phyloP scores from a whole-genome alignment of 2,329 filamentous ascomycete genomes.

The Chaetomiaceae sp. region DNA sequence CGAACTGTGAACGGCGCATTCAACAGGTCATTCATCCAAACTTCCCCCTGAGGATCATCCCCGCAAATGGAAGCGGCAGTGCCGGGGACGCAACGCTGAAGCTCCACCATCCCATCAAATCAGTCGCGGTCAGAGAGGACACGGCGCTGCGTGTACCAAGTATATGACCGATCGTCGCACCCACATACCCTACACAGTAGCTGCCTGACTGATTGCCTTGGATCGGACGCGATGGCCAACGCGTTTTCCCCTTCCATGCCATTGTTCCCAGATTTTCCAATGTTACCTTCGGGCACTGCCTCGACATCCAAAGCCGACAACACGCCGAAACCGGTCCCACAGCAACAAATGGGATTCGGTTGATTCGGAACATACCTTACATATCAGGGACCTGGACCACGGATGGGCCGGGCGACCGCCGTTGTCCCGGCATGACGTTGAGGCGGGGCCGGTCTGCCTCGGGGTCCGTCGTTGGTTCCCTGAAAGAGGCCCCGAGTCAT shows the following conservation, averaged over 20 bases:
- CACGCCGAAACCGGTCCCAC: too few relatives aligned
- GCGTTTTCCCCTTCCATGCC: background rate
- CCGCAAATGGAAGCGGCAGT: slow-evolving; percentile 2
- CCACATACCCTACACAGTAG: background rate
- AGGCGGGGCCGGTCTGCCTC: background rate
- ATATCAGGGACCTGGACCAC: too few relatives aligned
- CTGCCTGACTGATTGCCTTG: background rate
- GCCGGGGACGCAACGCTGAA: background rate
- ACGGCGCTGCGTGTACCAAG: background rate
- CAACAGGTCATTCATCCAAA: background rate
- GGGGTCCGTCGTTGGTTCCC: background rate
- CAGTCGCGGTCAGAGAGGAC: background rate
- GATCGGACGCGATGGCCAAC: background rate
- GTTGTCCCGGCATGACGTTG: background rate
- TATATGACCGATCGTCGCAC: slow-evolving; percentile 10
- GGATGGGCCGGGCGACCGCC: too few relatives aligned
- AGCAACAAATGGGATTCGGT: too few relatives aligned
- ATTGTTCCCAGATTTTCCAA: background rate
- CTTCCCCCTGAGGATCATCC: background rate
- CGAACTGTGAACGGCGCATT: too few relatives aligned
- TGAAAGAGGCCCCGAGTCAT: background rate
- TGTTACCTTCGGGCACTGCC: too few relatives aligned
- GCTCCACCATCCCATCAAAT: background rate
- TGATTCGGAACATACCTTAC: too few relatives aligned
- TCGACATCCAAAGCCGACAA: too few relatives aligned